Evolutionary conservation across 176 grass and related monocot species (phyloP).

Genomic region (Zea mays): DNA sequence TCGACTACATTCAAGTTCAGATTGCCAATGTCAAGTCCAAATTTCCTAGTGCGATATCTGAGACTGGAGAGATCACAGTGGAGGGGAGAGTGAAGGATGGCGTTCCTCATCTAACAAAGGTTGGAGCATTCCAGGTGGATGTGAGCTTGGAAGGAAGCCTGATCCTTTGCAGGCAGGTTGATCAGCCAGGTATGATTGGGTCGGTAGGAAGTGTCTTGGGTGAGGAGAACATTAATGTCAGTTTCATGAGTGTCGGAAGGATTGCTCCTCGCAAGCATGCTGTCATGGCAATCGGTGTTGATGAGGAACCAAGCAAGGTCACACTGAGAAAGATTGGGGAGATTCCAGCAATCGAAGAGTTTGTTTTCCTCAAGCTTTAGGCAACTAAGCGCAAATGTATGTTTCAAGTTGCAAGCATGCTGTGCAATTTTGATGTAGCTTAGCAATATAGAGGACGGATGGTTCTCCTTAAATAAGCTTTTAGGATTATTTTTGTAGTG

Average conservation of each 20-base stretch:
- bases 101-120: constrained; percentile 72
- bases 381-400: constrained; percentile 16
- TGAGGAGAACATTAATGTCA: constrained; percentile 81
- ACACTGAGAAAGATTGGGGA: constrained; percentile 74
- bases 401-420: constrained; percentile 23
- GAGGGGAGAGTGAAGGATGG: constrained; percentile 76
- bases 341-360: constrained; percentile 79
- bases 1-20: constrained; percentile 76
- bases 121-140: constrained; percentile 76
- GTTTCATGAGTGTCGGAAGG: constrained; percentile 89
- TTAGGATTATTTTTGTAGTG: constrained; percentile 8
- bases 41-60: constrained; percentile 63
- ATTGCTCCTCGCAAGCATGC: constrained; percentile 67
- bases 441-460: constrained; percentile 37
- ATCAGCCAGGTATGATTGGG: constrained; percentile 88
- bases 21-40: constrained; percentile 76
- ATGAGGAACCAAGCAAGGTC: constrained; percentile 60
- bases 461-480: constrained; percentile 46
- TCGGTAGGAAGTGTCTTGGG: constrained; percentile 66
- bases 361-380: constrained; percentile 89
- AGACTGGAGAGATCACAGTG: constrained; percentile 61
- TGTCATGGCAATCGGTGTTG: constrained; percentile 81
- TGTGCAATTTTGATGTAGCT: constrained; percentile 59
- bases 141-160: constrained; percentile 86
- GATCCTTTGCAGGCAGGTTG: constrained; percentile 84